phyloP scores from a whole-genome alignment of 495 filamentous ascomycete species.

The Aspergillus nanangensis region DNA sequence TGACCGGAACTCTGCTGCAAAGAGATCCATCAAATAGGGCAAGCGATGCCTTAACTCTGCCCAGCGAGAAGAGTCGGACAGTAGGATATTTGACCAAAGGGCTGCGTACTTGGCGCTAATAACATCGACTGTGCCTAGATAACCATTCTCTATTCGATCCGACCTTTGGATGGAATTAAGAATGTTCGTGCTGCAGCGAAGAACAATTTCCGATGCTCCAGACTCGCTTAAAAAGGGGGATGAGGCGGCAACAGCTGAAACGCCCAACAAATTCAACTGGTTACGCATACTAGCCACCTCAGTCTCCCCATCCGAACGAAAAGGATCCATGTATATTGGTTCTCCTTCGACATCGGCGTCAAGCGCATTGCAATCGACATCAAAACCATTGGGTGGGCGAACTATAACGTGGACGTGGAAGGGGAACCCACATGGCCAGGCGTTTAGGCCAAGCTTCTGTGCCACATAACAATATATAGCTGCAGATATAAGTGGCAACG shows the following conservation, averaged over 20 bases:
- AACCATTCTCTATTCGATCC: slow-evolving; percentile 15
- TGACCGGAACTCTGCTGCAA: slow-evolving; percentile 54
- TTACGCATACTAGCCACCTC: slow-evolving; percentile 50
- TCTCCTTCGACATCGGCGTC: slow-evolving; percentile 34
- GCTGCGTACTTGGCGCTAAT: slow-evolving; percentile 68
- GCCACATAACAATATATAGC: slow-evolving; percentile 69
- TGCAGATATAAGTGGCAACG: slow-evolving; percentile 73
- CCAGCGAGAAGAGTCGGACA: slow-evolving; percentile 40
- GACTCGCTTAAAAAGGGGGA: slow-evolving; percentile 56
- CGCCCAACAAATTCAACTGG: slow-evolving; percentile 61
- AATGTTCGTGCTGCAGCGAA: slow-evolving; percentile 79
- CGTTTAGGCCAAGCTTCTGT: slow-evolving; percentile 61
- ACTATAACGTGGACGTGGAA: slow-evolving; percentile 77
- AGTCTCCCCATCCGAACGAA: slow-evolving; percentile 63
- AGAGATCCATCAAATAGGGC: slow-evolving; percentile 62
- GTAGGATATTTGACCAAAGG: slow-evolving; percentile 73
- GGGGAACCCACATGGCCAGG: slow-evolving; percentile 70
- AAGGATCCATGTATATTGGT: slow-evolving; percentile 82
- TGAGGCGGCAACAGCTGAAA: slow-evolving; percentile 46
- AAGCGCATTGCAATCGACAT: slow-evolving; percentile 59
- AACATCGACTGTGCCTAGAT: slow-evolving; percentile 42
- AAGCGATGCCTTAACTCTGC: slow-evolving; percentile 58
- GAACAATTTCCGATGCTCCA: slow-evolving; percentile 58
- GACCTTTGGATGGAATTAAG: slow-evolving; percentile 51
- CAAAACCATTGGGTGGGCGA: slow-evolving; percentile 49